Evolutionary conservation across 208 protist species (phyloP).

Genomic region (Naegleria gruberi): DNA sequence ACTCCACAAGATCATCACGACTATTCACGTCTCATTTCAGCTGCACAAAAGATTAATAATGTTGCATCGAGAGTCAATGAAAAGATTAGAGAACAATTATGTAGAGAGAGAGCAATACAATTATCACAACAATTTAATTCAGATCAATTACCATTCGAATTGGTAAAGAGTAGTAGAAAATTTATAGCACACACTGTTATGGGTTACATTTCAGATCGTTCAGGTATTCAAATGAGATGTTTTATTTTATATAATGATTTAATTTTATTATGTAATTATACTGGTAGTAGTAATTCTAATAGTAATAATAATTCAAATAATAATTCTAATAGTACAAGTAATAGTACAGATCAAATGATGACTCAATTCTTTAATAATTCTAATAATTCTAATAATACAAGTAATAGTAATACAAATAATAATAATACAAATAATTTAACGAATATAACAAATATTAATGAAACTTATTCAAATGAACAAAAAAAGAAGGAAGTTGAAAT

Average conservation of each 20-base stretch:
- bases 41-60: not conserved
- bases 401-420: not conserved
- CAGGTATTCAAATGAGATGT: not conserved
- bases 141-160: not conserved
- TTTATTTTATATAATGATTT: constrained; percentile 17
- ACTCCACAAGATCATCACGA: not conserved
- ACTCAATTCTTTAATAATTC: not conserved
- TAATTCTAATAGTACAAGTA: not conserved
- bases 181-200: not conserved
- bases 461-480: not conserved
- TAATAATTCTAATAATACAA: not conserved
- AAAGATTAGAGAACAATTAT: not conserved
- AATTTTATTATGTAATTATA: not conserved
- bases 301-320: not conserved
- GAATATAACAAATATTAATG: not conserved
- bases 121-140: not conserved
- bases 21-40: not conserved
- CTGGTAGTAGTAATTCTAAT: not conserved
- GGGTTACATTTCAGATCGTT: not conserved
- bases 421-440: not conserved
- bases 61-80: not conserved
- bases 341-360: not conserved
- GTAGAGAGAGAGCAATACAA: not conserved
- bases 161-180: not conserved
- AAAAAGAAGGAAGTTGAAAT: not conserved